phyloP scores from a whole-genome alignment of 139 green algal species.

The Chlorella sp. region DNA sequence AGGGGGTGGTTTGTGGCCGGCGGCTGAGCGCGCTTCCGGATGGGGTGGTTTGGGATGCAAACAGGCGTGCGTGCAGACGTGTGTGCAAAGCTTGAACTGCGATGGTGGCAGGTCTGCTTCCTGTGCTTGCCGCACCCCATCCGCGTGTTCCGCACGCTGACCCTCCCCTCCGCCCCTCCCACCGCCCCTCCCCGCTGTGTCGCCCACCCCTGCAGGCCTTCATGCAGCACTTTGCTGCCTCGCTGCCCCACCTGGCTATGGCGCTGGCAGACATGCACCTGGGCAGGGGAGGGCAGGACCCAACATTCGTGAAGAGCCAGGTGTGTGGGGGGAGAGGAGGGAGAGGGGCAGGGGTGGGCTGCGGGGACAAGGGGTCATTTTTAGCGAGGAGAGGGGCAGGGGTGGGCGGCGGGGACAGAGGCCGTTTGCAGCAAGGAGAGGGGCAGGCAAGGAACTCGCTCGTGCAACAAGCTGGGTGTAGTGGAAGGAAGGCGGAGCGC shows the following conservation, averaged over 20 bases:
- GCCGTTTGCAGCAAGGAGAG: too few species aligned
- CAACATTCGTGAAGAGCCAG: conserved; percentile 3
- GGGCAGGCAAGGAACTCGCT: too few species aligned
- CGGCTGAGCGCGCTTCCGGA: too few species aligned
- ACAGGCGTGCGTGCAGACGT: too few species aligned
- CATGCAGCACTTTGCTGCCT: conserved; percentile 35
- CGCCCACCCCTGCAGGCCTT: conserved; percentile 14
- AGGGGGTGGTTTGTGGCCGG: too few species aligned
- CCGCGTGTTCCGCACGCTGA: neutral
- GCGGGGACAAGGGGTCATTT: too few species aligned
- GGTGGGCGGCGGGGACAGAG: neutral
- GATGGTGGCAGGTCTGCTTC: too few species aligned
- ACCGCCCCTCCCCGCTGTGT: neutral
- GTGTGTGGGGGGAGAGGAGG: neutral
- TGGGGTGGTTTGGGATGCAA: too few species aligned
- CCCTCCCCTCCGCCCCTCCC: too few species aligned
- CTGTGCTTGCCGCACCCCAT: neutral
- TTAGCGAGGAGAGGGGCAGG: neutral
- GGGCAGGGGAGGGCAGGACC: neutral
- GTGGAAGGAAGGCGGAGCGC: too few species aligned
- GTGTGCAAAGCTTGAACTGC: too few species aligned
- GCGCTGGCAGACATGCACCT: conserved; percentile 32
- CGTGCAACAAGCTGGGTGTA: too few species aligned
- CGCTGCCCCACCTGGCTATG: conserved; percentile 38
- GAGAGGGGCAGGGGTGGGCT: neutral